Conservation (phyloP, 225 moss, liverwort and hornwort genomes). For the Antitrichia curtipendula region DNA sequence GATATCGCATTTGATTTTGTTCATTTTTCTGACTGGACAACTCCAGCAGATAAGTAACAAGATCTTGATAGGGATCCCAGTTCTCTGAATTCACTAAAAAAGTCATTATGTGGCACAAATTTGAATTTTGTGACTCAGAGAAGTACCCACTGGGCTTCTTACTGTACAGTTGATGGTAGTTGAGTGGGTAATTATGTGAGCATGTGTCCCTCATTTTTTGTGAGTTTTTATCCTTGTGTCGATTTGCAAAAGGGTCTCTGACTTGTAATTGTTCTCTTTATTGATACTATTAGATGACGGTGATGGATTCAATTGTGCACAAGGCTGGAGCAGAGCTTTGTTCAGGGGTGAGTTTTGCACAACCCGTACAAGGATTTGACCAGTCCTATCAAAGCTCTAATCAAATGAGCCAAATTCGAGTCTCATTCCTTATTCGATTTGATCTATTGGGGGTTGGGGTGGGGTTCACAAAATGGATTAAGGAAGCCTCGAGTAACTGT, state of each 20-base stretch:
- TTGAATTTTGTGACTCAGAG: neutral
- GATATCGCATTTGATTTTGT: neutral
- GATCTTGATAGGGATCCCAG: neutral
- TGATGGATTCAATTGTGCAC: slow-evolving; percentile 44
- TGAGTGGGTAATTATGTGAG: neutral
- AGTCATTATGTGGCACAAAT: neutral
- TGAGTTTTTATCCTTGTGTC: neutral
- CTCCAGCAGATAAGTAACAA: neutral
- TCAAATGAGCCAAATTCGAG: neutral
- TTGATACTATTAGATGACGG: slow-evolving; percentile 18
- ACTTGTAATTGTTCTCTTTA: neutral
- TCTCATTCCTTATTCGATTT: neutral
- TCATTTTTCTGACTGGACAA: neutral
- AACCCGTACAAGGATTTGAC: neutral
- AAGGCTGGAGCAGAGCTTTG: slow-evolving; percentile 30
- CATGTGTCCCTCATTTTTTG: neutral
- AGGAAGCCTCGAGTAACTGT: neutral
- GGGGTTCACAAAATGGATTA: neutral
- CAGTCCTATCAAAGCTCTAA: neutral
- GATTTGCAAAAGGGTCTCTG: neutral
- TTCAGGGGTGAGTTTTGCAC: slow-evolving; percentile 20
- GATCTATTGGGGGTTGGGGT: too few species aligned
- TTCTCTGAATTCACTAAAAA: neutral
- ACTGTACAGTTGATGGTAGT: neutral
- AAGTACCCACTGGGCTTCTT: neutral